Base-by-base conservation (phyloP, 768 basidiomycete species). In the Boletus reticuloceps region DNA sequence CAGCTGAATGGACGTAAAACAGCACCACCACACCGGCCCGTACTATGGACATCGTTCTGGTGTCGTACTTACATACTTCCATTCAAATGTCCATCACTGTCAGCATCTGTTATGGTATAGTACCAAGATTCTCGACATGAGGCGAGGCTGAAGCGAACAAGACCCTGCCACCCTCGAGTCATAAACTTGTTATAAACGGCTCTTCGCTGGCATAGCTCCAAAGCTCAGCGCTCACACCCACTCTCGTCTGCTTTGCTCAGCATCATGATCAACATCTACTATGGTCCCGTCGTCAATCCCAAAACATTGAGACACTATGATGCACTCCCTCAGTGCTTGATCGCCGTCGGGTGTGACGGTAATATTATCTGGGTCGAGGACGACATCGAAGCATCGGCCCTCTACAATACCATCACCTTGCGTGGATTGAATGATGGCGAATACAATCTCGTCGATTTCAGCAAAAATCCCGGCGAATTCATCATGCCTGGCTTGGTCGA, bases 401-500 rank as follows among this genome's bases (percentile, higher is more conserved):
- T 90, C n/a, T 79, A 82, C 64, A 75, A 83, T 11, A 72, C 72
- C 6, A 69, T 89, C 32, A 71, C 74, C 1, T 64, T 72, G 47
- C 80, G 84, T 56, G 87, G 84, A 6, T 69, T 75, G 38, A 41
- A 70, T 10, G 73, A 80, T 22, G 63, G 64, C 13, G 57, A 56
- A 27, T 56, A 47, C 48, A 40, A 27, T 4, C 67, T 83, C 2
- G 63, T 77, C 13, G 53, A 58, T 17, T 69, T 83, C 47, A 70
- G 32, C 31, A n/a, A 22, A 13, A 34, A 65, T n/a, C 66, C 76
- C 2, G 81, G 82, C 3, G 77, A 84, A 61, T 94, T 93, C 64
- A 60, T 95, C 45, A 82, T 91, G 66, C 94, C 94, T 13, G 94
- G 94, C 6, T 84, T 95, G 66, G 77, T 94, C 50, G 94, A 96